phyloP scores from a whole-genome alignment of 805 yeast species.

The Pichia cabralensis region DNA sequence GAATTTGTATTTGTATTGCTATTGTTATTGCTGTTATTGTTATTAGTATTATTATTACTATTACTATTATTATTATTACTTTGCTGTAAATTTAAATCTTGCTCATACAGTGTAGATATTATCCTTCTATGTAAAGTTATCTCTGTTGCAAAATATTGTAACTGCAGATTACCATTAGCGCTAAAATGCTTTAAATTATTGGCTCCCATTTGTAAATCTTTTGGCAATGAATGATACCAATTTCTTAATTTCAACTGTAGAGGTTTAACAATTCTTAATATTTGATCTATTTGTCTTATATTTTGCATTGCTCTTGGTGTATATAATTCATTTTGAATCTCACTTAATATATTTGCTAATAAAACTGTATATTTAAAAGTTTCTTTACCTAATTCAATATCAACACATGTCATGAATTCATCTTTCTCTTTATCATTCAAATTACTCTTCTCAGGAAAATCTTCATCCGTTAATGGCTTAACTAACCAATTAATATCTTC shows the following conservation, averaged over 20 bases:
- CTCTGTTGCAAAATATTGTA: constrained; percentile 86
- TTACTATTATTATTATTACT: neutral
- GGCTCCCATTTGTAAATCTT: constrained; percentile 51
- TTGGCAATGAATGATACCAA: constrained; percentile 71
- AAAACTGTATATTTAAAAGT: constrained; percentile 61
- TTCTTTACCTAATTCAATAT: constrained; percentile 59
- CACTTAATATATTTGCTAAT: constrained; percentile 57
- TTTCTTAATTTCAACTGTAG: constrained; percentile 58
- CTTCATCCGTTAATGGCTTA: constrained; percentile 54
- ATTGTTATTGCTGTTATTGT: no score
- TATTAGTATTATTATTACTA: no score
- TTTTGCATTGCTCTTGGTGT: constrained; percentile 56
- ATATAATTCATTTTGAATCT: constrained; percentile 62
- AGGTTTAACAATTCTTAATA: constrained; percentile 72
- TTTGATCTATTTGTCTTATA: constrained; percentile 50
- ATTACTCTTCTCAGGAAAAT: constrained; percentile 54
- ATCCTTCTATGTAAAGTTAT: constrained; percentile 76
- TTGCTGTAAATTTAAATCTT: constrained; percentile 8
- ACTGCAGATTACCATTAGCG: constrained; percentile 68
- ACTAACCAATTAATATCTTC: constrained; percentile 76
- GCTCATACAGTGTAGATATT: constrained; percentile 39
- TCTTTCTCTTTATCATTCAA: constrained; percentile 10
- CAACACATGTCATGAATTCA: constrained; percentile 22
- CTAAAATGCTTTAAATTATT: constrained; percentile 53
- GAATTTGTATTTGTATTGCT: neutral